Evolutionary conservation across 78 protist genomes (phyloP).

Genomic region (Dictyostelium firmibasis): DNA sequence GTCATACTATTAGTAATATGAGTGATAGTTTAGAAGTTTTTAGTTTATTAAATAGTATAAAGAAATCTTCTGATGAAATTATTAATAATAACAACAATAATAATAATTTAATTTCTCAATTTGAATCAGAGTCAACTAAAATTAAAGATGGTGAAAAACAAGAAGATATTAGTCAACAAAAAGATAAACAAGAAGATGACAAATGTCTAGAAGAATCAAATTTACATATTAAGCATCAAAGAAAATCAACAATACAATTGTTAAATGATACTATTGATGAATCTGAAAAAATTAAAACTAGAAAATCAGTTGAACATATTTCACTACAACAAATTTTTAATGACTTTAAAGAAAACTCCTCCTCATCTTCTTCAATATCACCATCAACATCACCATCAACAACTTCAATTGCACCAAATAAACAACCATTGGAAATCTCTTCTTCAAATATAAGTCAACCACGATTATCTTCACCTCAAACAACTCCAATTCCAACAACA

Average conservation of each 20-base stretch:
- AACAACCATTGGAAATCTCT: neutral
- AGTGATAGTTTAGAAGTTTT: neutral
- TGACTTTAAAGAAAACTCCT: neutral
- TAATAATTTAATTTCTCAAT: neutral
- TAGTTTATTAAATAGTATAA: neutral
- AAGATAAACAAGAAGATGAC: neutral
- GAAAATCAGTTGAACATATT: neutral
- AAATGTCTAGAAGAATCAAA: neutral
- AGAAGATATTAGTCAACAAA: neutral
- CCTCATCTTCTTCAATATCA: neutral
- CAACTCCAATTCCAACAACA: neutral
- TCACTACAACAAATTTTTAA: neutral
- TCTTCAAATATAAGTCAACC: neutral
- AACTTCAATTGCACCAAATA: neutral
- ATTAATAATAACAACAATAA: neutral
- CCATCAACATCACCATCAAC: neutral
- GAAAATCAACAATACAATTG: slow-evolving; percentile 1
- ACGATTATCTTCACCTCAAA: neutral
- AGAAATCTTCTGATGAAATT: neutral
- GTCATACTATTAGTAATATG: neutral
- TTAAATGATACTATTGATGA: slow-evolving; percentile 60
- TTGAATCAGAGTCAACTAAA: neutral
- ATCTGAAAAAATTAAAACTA: slow-evolving; percentile 38
- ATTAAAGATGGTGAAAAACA: neutral
- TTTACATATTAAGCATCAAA: neutral